Percentiles rank a stretch among this genome's conserved stretches.
Evolutionary conservation across 1,284 basidiomycete genomes (phyloP).

Genomic region (Cryptococcus sp.): DNA sequence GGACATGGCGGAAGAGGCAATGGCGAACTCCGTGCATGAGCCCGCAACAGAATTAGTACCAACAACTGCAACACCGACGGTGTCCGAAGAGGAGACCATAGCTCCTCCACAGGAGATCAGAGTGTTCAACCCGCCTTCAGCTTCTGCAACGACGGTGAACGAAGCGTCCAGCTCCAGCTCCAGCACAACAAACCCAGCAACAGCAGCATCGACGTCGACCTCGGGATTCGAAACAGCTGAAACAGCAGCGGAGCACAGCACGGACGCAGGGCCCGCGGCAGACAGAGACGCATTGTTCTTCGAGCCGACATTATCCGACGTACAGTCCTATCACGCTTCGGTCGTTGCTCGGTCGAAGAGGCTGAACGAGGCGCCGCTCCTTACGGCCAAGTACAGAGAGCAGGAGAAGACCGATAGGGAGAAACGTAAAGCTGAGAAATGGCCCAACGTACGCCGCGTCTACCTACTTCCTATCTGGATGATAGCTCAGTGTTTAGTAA

Average conservation of each 20-base stretch:
- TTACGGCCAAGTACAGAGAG: constrained; percentile 45
- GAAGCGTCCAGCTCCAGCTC: no score
- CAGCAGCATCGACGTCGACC: no score
- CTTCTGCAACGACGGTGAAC: no score
- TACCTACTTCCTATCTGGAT: not conserved
- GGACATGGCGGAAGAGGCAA: no score
- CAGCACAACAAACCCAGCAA: no score
- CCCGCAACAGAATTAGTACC: no score
- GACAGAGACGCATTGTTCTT: constrained; percentile 44
- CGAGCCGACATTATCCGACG: constrained; percentile 44
- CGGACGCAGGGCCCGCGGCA: no score
- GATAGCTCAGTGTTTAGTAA: not conserved
- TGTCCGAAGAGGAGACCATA: not conserved
- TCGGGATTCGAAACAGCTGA: no score
- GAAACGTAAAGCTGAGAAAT: constrained; percentile 43
- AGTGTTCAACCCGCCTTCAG: constrained; percentile 18
- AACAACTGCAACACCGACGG: no score
- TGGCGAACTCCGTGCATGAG: no score
- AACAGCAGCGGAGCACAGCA: no score
- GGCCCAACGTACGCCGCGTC: constrained; percentile 44
- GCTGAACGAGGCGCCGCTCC: constrained; percentile 47
- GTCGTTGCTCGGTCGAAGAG: constrained; percentile 33
- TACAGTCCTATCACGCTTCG: constrained; percentile 41
- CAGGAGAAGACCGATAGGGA: constrained; percentile 38
- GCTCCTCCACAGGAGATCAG: constrained; percentile 8